A percentile compares a stretch with the other conserved stretches of the same genome.
Conservation (phyloP, 1,139 yeast genomes). For the Kurtzmaniella natalensis region DNA sequence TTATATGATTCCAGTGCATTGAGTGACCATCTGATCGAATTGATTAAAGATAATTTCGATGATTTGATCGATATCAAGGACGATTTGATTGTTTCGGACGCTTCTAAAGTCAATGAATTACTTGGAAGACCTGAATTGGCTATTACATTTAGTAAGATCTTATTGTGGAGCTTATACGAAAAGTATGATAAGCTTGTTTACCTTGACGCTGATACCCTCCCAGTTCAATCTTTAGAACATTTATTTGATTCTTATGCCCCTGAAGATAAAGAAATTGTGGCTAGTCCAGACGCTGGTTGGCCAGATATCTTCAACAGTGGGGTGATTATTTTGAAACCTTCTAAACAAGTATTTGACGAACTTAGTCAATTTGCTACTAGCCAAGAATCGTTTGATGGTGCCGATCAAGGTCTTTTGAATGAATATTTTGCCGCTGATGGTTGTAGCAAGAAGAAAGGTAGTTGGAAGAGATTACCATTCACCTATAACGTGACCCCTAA, state of each 20-base stretch:
- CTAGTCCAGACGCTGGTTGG: conserved; percentile 35
- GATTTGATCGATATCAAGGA: conserved; percentile 22
- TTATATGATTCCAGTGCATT: conserved; percentile 18
- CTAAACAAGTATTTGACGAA: conserved; percentile 13
- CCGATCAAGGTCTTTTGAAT: conserved; percentile 31
- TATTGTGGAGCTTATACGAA: conserved; percentile 25
- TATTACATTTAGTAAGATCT: conserved; percentile 24
- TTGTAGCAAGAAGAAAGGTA: conserved; percentile 10
- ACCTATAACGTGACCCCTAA: conserved; percentile 30
- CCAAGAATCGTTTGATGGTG: conserved; percentile 26
- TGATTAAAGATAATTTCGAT: conserved; percentile 19
- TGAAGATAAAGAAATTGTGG: conserved; percentile 16
- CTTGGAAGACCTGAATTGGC: conserved; percentile 27
- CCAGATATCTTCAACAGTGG: conserved; percentile 35
- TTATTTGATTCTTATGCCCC: conserved; percentile 17
- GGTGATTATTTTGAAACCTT: conserved; percentile 25
- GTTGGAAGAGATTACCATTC: conserved; percentile 27
- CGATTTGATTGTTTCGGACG: conserved; percentile 17
- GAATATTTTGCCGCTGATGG: conserved; percentile 19
- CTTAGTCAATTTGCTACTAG: conserved; percentile 14
- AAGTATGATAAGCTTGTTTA: conserved; percentile 23
- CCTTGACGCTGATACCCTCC: conserved; percentile 28
- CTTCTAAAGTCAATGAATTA: conserved; percentile 15
- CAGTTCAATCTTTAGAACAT: conserved; percentile 21
- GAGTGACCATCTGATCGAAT: conserved; percentile 14